A percentile compares a stretch with the other conserved stretches of the same genome.
phyloP scores from a whole-genome alignment of 441 rosid species.

The Eutrema salsugineum region DNA sequence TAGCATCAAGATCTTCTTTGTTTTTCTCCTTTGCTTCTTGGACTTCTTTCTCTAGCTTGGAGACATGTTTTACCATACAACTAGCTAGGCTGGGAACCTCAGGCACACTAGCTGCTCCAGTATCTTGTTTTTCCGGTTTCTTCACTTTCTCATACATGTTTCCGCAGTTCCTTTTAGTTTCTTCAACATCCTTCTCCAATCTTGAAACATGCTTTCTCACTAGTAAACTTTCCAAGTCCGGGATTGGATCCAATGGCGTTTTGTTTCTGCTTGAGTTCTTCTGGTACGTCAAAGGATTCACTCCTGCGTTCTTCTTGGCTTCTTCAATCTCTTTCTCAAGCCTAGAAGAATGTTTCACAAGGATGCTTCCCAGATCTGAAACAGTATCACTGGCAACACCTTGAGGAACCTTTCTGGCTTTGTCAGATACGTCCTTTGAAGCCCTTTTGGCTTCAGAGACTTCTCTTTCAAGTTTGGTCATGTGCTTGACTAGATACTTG shows the following conservation, averaged over 20 bases:
- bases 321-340: slow-evolving; percentile 59
- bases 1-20: slow-evolving; percentile 23
- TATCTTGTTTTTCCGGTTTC: slow-evolving; percentile 24
- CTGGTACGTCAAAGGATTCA: slow-evolving; percentile 10
- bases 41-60: slow-evolving; percentile 65
- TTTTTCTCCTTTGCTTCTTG: slow-evolving; percentile 53
- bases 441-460: slow-evolving; percentile 66
- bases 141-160: slow-evolving; percentile 33
- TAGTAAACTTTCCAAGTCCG: slow-evolving; percentile 48
- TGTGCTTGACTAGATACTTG: slow-evolving; percentile 79
- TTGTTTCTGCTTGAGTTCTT: slow-evolving; percentile 29
- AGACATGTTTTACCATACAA: slow-evolving; percentile 53
- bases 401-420: slow-evolving; percentile 20
- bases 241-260: slow-evolving; percentile 29
- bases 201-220: slow-evolving; percentile 44
- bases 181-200: slow-evolving; percentile 44
- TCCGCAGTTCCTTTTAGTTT: slow-evolving; percentile 32
- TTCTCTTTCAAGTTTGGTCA: slow-evolving; percentile 80
- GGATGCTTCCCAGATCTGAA: slow-evolving; percentile 57
- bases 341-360: slow-evolving; percentile 54
- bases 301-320: slow-evolving; percentile 45
- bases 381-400: slow-evolving; percentile 24
- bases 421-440: slow-evolving; percentile 20
- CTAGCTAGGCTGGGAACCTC: slow-evolving; percentile 49
- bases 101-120: slow-evolving; percentile 15